These are phyloP conservation scores for Tremella fuciformis DNA, from an alignment of 768 basidiomycete genomes.

Conservation along the genomic window DNA sequence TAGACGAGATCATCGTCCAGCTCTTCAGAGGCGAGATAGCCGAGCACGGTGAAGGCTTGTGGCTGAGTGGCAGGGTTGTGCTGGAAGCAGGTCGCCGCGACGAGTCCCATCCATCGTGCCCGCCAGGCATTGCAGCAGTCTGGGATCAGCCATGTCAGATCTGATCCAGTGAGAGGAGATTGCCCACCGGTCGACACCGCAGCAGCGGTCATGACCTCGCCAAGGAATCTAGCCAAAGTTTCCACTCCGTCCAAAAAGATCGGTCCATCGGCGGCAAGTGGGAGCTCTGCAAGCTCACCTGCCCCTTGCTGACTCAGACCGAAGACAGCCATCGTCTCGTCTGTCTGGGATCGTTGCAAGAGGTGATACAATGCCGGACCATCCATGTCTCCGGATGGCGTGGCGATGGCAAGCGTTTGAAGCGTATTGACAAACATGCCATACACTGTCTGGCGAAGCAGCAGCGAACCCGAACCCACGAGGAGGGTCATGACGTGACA, in stretches of 20 bases:
- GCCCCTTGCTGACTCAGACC: constrained; percentile 65
- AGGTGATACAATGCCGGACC: constrained; percentile 57
- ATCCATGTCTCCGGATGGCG: constrained; percentile 34
- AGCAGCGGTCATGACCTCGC: constrained; percentile 63
- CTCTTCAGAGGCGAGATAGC: constrained; percentile 74
- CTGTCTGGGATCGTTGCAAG: constrained; percentile 62
- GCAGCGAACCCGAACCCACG: constrained; percentile 67
- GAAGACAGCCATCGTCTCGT: constrained; percentile 66
- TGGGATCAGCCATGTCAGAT: constrained; percentile 12
- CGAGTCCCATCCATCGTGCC: constrained; percentile 87
- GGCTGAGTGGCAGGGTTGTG: constrained; percentile 82
- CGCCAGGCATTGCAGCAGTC: constrained; percentile 74
- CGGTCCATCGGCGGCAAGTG: constrained; percentile 55
- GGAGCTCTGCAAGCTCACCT: constrained; percentile 56
- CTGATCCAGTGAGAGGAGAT: neutral
- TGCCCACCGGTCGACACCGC: constrained; percentile 66
- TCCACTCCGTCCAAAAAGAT: constrained; percentile 64
- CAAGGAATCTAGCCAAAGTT: constrained; percentile 63
- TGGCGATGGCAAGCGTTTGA: constrained; percentile 66
- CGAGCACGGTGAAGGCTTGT: constrained; percentile 78
- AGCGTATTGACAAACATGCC: constrained; percentile 77
- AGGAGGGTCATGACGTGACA: constrained; percentile 75
- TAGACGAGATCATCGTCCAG: constrained; percentile 91
- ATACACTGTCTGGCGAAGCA: constrained; percentile 76
- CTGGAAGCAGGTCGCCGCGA: constrained; percentile 85